Evolutionary conservation across 148 eudicot genomes (phyloP), one percentile per base, ranked within the genome.

Genomic region (Rhododendron vialii): DNA sequence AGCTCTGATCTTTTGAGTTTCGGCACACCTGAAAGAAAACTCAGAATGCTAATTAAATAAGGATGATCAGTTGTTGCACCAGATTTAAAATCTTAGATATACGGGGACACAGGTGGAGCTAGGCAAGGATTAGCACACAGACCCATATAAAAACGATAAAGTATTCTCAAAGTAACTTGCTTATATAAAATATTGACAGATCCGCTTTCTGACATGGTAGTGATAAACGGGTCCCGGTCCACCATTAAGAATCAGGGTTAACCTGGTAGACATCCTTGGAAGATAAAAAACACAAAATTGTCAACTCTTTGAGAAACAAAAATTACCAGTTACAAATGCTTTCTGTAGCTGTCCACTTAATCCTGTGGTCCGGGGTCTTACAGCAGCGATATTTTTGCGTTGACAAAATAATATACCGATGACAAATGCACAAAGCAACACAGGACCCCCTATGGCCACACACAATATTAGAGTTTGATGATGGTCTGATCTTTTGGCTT

Each of bases 321-420:
- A 88, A 73, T 82, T 55, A 95, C 98, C 98, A 88, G 96, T 86
- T 57, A 94, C 91, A 89, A 96, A 95, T 81, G 98, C 98, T 86
- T 91, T 95, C 91, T 93, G 96, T 78, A 93, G 94, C 91, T 93
- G 96, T 78, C 96, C 98, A 85, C 98, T 96, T 79, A 93, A 90
- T 26, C 98, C 98, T 12, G 98, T 93, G 24, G 93, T 92, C 96
- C 98, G 93, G 38, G 98, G 98, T 85, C 88, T 93, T 53, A 95
- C 93, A 50, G 94, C 88, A 83, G 88, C 92, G 82, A 91, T 86
- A 88, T 90, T 95, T 86, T 87, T 89, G 35, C 85, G 88, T 85
- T 91, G 89, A 81, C 89, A 92, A 63, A 92, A 47, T 36, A 90
- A 14, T 69, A 94, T 33, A 47, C 85, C 89, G 50, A 88, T 24